Evolutionary conservation across 345 rosid genomes (phyloP).

Genomic region (Eucalyptus tenuipes): DNA sequence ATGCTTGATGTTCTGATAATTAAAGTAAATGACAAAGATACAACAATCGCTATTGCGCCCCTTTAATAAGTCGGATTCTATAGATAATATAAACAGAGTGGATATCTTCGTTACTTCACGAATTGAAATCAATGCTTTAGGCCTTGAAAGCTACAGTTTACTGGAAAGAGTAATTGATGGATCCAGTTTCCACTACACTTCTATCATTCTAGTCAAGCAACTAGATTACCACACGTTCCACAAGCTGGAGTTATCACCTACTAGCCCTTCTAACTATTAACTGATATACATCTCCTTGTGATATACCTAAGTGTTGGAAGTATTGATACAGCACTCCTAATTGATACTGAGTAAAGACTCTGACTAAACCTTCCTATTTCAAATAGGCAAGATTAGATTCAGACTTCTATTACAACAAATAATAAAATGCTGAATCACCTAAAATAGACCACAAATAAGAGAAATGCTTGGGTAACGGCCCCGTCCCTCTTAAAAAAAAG

Average conservation of each 20-base stretch:
- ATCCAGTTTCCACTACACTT: neutral
- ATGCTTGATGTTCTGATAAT: neutral
- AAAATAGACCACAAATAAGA: neutral
- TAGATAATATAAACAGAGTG: neutral
- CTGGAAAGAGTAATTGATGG: neutral
- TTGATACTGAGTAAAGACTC: neutral
- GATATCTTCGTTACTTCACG: neutral
- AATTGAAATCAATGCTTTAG: neutral
- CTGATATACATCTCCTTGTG: neutral
- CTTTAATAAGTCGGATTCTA: neutral
- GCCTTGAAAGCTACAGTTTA: neutral
- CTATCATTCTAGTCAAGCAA: neutral
- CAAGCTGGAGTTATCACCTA: neutral
- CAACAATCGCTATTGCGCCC: neutral
- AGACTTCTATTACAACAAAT: neutral
- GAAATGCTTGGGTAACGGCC: too few relatives aligned
- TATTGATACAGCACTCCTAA: neutral
- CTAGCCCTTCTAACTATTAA: neutral
- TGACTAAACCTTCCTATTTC: neutral
- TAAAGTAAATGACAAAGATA: neutral
- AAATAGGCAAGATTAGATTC: neutral
- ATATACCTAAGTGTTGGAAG: neutral
- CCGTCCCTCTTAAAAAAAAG: neutral
- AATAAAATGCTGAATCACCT: neutral
- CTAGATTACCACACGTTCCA: neutral